phyloP scores from a whole-genome alignment of 805 yeast genomes.

The Yarrowia sp. region DNA sequence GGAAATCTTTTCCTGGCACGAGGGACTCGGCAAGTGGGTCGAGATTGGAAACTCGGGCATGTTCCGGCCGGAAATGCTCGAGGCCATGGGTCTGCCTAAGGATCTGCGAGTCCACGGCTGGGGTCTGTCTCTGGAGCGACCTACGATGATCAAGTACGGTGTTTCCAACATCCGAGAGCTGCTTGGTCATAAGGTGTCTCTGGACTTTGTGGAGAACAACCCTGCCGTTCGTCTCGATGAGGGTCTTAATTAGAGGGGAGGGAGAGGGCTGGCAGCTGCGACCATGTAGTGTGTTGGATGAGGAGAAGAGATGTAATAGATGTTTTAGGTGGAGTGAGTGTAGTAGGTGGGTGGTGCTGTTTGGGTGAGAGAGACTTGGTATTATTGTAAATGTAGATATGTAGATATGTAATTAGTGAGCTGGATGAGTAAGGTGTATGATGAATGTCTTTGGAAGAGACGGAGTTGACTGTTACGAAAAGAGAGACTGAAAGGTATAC shows the following conservation, averaged over 20 bases:
- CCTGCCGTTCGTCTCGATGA: constrained; percentile 98
- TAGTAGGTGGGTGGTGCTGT: too few species aligned
- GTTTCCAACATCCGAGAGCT: constrained; percentile 94
- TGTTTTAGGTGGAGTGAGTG: neutral
- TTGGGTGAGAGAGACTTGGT: too few species aligned
- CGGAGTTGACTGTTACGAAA: too few species aligned
- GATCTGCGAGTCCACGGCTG: constrained; percentile 93
- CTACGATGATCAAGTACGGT: constrained; percentile 97
- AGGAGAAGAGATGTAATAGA: neutral
- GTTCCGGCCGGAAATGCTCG: constrained; percentile 99
- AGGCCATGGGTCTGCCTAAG: constrained; percentile 95
- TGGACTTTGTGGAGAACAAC: constrained; percentile 90
- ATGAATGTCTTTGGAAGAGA: too few species aligned
- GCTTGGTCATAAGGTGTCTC: constrained; percentile 92
- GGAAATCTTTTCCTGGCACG: constrained; percentile 97
- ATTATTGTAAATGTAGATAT: too few species aligned
- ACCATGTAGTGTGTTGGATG: neutral
- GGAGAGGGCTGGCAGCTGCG: neutral
- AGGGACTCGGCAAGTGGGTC: constrained; percentile 93
- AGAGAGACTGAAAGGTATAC: too few species aligned
- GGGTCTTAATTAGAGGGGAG: constrained; percentile 39
- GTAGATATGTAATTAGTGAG: too few species aligned
- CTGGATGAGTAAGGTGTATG: too few species aligned
- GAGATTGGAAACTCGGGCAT: constrained; percentile 99
- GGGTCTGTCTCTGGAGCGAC: constrained; percentile 96